Percentiles rank a stretch among this genome's conserved stretches.
Evolutionary conservation across 148 eudicot species (phyloP).

Genomic region (Fagopyrum homotropicum): DNA sequence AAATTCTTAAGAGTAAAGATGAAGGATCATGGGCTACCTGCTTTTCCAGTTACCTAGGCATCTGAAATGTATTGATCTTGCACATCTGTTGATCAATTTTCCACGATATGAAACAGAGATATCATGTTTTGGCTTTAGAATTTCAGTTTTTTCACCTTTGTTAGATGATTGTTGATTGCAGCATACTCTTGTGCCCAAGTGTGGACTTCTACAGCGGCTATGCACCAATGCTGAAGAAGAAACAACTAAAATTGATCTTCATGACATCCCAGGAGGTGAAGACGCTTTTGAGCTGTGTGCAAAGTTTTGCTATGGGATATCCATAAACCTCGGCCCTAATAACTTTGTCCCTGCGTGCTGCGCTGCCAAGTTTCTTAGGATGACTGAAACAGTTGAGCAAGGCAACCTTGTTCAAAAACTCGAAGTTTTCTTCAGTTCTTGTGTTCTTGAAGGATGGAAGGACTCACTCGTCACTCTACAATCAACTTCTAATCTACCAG

Average conservation of each 20-base stretch:
- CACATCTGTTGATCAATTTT: neutral
- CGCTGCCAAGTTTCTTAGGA: conserved; percentile 51
- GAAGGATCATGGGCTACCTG: no score
- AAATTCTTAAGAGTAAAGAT: no score
- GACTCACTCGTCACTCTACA: conserved; percentile 39
- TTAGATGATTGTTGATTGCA: conserved; percentile 23
- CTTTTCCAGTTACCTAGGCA: no score
- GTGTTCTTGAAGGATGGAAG: conserved; percentile 62
- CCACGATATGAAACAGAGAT: neutral
- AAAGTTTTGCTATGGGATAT: conserved; percentile 57
- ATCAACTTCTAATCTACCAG: conserved; percentile 25
- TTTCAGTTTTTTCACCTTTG: neutral
- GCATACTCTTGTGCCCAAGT: conserved; percentile 40
- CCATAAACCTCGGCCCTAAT: conserved; percentile 46
- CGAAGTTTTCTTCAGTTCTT: conserved; percentile 39
- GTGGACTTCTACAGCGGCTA: conserved; percentile 44
- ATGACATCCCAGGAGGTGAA: conserved; percentile 58
- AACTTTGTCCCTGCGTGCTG: conserved; percentile 47
- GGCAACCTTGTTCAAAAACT: conserved; percentile 43
- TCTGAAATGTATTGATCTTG: no score
- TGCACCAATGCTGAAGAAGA: conserved; percentile 20
- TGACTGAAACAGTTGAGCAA: conserved; percentile 46
- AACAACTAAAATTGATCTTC: conserved; percentile 27
- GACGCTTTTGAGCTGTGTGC: conserved; percentile 58
- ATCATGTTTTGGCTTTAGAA: neutral